Base-by-base conservation (phyloP, 768 basidiomycete genomes). In the Strobilomyces dryophilus region DNA sequence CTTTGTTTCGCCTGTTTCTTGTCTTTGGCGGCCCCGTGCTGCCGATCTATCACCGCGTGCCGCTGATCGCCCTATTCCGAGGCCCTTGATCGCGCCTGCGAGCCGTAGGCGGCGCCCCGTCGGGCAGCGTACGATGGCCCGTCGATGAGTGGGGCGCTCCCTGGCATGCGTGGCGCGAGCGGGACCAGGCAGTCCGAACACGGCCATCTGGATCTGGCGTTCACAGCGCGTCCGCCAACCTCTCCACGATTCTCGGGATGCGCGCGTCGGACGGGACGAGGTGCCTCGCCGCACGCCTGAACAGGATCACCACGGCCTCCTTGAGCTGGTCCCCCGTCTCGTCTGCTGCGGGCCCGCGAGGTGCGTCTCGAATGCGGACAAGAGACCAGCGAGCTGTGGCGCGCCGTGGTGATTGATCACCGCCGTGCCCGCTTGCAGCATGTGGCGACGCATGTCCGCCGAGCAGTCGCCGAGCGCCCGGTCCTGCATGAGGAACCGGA, bases 141-240 rank as follows among this genome's bases (percentile, higher is more conserved):
- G 46, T 92, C 89, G 42, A 93, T 79, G n/a, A 99, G 74, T 20
- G 70, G 66, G 2, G 79, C 73, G 24, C 58, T 53, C 26, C 20
- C 75, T 31, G 76, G 74, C 78, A 92, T 87, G 29, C 84, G 71
- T 34, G 79, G 78, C 39, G 93, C 89, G 8, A 99, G 76, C 1
- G 94, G 92, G 0, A 92, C 87, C 4, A 99, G 76, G 72, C 95
- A 98, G 53, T 98, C 97, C 0, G 95, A n/a, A 92, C 1, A 98
- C 93, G 8, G 97, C 95, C 42, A 92, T 86, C 67, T 98, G 95
- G 0, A 99, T 97, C 65, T 95, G 95, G 97, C 0, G 95, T 98
- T 69, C 87, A 88, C 52, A 99, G 75, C 1, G 95, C 92, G 31
- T 90, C 89, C 8, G 95, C 82, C 18, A 98, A 75, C 10, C 93